phyloP scores from a whole-genome alignment of 805 yeast species.

The Saccharomycopsis malanga region DNA sequence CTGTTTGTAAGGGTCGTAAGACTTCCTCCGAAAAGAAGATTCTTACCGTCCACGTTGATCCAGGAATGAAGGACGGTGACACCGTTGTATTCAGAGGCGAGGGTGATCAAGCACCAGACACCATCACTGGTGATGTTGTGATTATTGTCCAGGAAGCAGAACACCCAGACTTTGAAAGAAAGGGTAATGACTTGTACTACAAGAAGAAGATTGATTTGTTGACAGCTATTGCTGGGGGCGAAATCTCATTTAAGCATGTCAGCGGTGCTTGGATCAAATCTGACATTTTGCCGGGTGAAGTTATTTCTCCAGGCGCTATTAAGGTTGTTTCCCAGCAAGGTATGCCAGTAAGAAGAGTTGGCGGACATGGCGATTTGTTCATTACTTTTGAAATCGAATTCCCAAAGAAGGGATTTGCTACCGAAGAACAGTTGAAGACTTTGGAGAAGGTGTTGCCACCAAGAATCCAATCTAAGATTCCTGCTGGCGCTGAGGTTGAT shows the following conservation, averaged over 20 bases:
- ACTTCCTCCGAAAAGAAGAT: slow-evolving; percentile 83
- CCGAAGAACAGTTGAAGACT: slow-evolving; percentile 64
- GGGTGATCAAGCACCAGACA: slow-evolving; percentile 95
- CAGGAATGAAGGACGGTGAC: slow-evolving; percentile 96
- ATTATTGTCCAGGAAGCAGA: slow-evolving; percentile 88
- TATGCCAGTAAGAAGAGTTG: slow-evolving; percentile 91
- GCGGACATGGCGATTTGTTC: slow-evolving; percentile 82
- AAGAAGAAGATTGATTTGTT: slow-evolving; percentile 84
- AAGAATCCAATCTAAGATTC: slow-evolving; percentile 50
- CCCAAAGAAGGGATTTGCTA: slow-evolving; percentile 69
- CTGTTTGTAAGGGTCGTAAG: slow-evolving; percentile 82
- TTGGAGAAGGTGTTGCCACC: slow-evolving; percentile 78
- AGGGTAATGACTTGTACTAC: slow-evolving; percentile 79
- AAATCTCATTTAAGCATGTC: slow-evolving; percentile 77
- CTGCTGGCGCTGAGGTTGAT: slow-evolving; percentile 69
- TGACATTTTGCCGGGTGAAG: slow-evolving; percentile 83
- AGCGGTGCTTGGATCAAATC: slow-evolving; percentile 89
- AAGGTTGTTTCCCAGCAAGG: slow-evolving; percentile 90
- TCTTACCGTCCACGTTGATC: slow-evolving; percentile 87
- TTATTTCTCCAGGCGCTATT: slow-evolving; percentile 73
- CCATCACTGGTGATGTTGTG: slow-evolving; percentile 94
- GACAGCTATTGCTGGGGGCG: slow-evolving; percentile 96
- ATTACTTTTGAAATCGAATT: slow-evolving; percentile 82
- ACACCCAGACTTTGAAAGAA: slow-evolving; percentile 75
- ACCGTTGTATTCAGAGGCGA: slow-evolving; percentile 86